Evolutionary conservation across 805 yeast species (phyloP), one percentile per base, ranked within the genome.

Genomic region (Debaryomyces prosopidis): DNA sequence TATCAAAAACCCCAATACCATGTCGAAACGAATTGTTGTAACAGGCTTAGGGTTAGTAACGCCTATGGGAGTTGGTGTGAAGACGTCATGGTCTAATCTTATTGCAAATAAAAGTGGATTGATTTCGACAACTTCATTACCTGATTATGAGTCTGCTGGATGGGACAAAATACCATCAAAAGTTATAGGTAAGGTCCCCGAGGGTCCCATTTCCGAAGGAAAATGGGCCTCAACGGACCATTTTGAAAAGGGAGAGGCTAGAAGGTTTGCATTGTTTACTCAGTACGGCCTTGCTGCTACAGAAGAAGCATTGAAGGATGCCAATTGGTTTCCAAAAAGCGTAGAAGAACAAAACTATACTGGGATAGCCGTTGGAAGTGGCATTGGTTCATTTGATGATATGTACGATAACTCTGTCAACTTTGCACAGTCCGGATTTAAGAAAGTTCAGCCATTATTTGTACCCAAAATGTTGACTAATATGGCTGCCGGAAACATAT

Each of bases 401-500:
- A 65, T 80, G 0, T 82, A 81, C 55, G 85, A 80, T 3, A 88
- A 85, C 54, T 65, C 89, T 1, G 73, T 80, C 11, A 70, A 73
- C 1, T 80, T 80, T 48, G 56, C 63, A 15, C 51, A 58, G 3
- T 66, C 70, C 7, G 75, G 76, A 0, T 86, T 85, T 60, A 79
- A 84, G 47, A 82, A 81, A 51, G 82, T 90, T 2, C 87, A 89
- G 40, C 99, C 99, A 1, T 62, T 90, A 45, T 87, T 92, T 62
- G 82, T 94, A 5, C 98, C 99, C 0, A 82, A 79, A 52, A 66
- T 92, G 39, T 71, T 94, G 33, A 79, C 87, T 32, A 94, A 94
- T 61, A 94, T 94, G 98, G 96, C 96, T 0, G 89, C 91, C 0
- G 97, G 98, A 2, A 83, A 89, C 48, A 80, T 94, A 5, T 85